Evolutionary conservation across 2,329 filamentous ascomycete genomes (phyloP).

Genomic region (Waltergamsia citrina): DNA sequence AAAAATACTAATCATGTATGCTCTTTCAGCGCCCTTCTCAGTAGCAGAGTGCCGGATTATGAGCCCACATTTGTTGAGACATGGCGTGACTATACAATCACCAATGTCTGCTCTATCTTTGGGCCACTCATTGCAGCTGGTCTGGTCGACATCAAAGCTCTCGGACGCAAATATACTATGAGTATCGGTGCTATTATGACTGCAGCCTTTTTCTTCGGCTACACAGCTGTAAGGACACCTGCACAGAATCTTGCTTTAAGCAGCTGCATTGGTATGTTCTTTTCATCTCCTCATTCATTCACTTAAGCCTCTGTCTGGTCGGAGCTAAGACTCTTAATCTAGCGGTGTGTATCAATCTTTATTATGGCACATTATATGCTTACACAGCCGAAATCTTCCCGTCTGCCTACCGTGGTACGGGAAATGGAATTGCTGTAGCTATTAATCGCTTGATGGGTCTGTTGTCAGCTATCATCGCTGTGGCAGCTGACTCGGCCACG

Average conservation of each 20-base stretch:
- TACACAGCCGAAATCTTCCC: constrained; percentile 56
- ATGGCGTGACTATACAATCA: constrained; percentile 66
- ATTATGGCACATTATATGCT: constrained; percentile 60
- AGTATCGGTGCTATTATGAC: constrained; percentile 56
- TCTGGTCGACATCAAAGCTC: constrained; percentile 48
- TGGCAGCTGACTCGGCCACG: constrained; percentile 48
- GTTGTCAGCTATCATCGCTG: constrained; percentile 58
- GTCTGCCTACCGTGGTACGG: constrained; percentile 62
- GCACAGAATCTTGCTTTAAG: constrained; percentile 58
- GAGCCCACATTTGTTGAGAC: constrained; percentile 44
- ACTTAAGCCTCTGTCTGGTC: too few relatives aligned
- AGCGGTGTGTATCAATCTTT: constrained; percentile 47
- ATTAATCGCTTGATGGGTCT: constrained; percentile 70
- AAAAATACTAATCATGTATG: not conserved
- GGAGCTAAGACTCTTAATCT: too few relatives aligned
- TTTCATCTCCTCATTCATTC: too few relatives aligned
- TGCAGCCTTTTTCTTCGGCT: constrained; percentile 67
- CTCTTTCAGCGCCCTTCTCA: constrained; percentile 16
- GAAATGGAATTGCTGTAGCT: constrained; percentile 63
- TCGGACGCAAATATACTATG: constrained; percentile 58
- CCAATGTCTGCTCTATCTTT: constrained; percentile 57
- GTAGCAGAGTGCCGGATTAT: constrained; percentile 50
- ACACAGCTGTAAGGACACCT: constrained; percentile 56
- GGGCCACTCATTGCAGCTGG: constrained; percentile 60
- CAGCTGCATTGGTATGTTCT: constrained; percentile 56